Base-by-base conservation (phyloP, 805 yeast species). In the Phaffomyces thermotolerans region DNA sequence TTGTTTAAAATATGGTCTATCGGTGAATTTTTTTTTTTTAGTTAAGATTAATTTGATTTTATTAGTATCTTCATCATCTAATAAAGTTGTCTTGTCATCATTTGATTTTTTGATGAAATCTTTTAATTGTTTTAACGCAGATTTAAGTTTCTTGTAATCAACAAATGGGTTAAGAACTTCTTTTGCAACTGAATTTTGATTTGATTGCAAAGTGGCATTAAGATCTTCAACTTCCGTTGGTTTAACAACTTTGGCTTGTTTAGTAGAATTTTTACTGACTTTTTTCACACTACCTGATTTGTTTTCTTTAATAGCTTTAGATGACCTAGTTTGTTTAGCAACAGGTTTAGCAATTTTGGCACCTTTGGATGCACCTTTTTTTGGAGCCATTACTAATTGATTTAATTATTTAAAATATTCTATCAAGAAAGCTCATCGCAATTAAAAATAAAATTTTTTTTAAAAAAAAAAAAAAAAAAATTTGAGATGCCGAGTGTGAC, bases 21-120 rank as follows among this genome's bases (percentile, higher is more conserved):
- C 68, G 8, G 83, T 66, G 60, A 79, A 77, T 51, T 75, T 81
- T 56, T 80, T 78, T 56, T 80, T 81, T 55, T 82, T 75, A 29
- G 81, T 44, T n/a, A 37, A 37, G 13, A 23, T 25, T 30, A 23
- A 33, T 34, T 43, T 48, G 10, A 43, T 33, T 27, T 34, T 44
- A 20, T 44, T 41, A 18, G 29, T 46, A 36, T 33, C 46, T 22
- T 42, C 36, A 27, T 39, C 46, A 35, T n/a, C 39, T 33, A 18
- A 32, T 20, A 13, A 27, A 27, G 29, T 27, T 10, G 29, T 27
- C 13, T 27, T 27, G 8, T 27, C 29, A 27, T 27, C 29, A 13
- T 13, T 27, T 10, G 29, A 27, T 27, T 27, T 27, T 10, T 27
- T 27, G 13, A 27, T 27, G 10, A 8, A 27, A 10, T 27, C 29